A percentile compares a stretch with the other conserved stretches of the same genome.
These are phyloP conservation scores for Holtermanniella nyarrowii DNA, from an alignment of 768 basidiomycete genomes.

Conservation along the genomic window DNA sequence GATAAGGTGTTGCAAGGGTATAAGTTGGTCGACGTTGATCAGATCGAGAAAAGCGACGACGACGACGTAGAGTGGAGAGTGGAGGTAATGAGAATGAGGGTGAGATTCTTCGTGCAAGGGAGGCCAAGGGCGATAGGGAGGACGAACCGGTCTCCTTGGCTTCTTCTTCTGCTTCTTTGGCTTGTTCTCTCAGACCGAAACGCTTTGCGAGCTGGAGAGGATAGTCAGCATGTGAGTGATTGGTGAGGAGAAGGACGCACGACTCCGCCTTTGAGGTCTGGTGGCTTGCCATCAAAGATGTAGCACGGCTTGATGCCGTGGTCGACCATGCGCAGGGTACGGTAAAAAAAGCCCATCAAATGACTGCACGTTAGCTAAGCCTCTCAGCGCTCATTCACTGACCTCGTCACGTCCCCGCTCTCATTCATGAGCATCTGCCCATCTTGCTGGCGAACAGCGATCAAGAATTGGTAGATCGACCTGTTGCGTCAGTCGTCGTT, in stretches of 20 bases:
- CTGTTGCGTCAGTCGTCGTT: constrained; percentile 5
- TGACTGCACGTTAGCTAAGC: constrained; percentile 49
- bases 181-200: constrained; percentile 80
- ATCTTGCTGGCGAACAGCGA: constrained; percentile 91
- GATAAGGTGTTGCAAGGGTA: background rate
- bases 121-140: background rate
- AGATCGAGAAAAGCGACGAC: background rate
- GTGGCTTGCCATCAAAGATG: constrained; percentile 97
- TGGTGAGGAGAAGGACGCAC: constrained; percentile 49
- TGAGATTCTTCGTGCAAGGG: too few species aligned
- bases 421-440: constrained; percentile 96
- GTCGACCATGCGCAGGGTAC: constrained; percentile 94
- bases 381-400: constrained; percentile 5
- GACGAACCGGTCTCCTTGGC: constrained; percentile 77
- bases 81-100: too few species aligned
- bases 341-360: constrained; percentile 96
- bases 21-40: background rate
- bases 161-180: constrained; percentile 88
- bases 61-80: background rate
- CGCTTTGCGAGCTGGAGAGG: constrained; percentile 75
- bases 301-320: constrained; percentile 97
- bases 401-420: constrained; percentile 90
- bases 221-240: background rate
- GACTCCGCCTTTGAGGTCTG: constrained; percentile 91
- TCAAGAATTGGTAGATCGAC: constrained; percentile 65